These are phyloP conservation scores for Globisporangium spiculum DNA, from an alignment of 352 stramenopile genomes.

Conservation along the genomic window DNA sequence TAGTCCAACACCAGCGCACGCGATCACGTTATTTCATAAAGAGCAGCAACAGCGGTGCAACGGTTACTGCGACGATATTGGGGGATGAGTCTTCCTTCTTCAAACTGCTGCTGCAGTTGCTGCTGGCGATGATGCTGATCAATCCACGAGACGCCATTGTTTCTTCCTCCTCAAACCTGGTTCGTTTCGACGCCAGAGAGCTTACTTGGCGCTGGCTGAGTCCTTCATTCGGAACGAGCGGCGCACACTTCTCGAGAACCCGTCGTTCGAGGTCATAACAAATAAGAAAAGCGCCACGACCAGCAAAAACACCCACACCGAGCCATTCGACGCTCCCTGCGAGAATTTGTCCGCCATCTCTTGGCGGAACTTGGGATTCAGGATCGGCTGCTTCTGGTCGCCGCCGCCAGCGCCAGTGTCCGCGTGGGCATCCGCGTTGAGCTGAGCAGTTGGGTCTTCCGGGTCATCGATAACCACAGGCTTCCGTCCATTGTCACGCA, in stretches of 20 bases:
- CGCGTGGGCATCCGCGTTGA: conserved; percentile 33
- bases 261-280: conserved; percentile 68
- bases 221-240: conserved; percentile 41
- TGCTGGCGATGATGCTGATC: not conserved
- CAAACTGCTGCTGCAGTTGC: conserved; percentile 15
- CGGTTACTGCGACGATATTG: not conserved
- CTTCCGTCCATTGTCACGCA: conserved; percentile 16
- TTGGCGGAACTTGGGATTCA: conserved; percentile 41
- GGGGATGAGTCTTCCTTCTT: conserved; percentile 20
- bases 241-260: conserved; percentile 50
- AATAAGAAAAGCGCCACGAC: conserved; percentile 50
- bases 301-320: conserved; percentile 54
- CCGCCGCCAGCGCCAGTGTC: conserved; percentile 36
- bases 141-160: not conserved
- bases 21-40: not conserved
- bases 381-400: conserved; percentile 26
- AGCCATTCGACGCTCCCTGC: conserved; percentile 28
- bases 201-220: conserved; percentile 30
- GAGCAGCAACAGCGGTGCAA: not conserved
- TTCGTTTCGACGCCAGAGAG: not conserved
- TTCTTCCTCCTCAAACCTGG: not conserved
- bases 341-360: conserved; percentile 32
- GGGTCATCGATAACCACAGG: conserved; percentile 28
- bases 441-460: conserved; percentile 26
- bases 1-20: conserved; percentile 4